These are phyloP conservation scores for Neotropicomus parvogracilis DNA, from an alignment of 1,284 basidiomycete species.

Conservation along the genomic window DNA sequence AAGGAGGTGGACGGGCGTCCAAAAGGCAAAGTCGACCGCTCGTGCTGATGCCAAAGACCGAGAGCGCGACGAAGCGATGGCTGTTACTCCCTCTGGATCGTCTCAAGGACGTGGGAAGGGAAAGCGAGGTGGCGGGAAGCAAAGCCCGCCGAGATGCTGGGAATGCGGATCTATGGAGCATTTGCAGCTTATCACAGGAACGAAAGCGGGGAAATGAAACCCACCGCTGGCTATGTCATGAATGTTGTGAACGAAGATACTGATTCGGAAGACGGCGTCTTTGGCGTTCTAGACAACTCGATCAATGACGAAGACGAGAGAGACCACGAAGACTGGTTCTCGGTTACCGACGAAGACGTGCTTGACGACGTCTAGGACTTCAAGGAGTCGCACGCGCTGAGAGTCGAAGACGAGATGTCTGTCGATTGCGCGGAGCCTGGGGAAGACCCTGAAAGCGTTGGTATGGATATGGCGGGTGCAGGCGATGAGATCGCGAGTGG, in stretches of 20 bases:
- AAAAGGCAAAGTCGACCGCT: not conserved
- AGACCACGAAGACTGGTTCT: not conserved
- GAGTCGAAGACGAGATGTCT: not conserved
- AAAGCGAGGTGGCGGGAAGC: no score
- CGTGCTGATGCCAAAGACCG: not conserved
- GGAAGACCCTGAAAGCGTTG: no score
- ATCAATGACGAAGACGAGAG: not conserved
- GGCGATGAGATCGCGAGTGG: no score
- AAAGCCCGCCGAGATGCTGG: no score
- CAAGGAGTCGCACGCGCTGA: not conserved
- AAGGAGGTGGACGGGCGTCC: no score
- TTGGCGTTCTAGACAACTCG: not conserved
- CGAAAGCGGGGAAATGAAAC: no score
- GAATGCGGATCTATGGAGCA: not conserved
- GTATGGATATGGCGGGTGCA: no score
- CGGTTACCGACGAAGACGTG: not conserved
- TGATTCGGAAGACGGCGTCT: not conserved
- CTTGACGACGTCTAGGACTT: not conserved
- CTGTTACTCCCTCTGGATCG: not conserved
- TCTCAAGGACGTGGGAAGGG: not conserved
- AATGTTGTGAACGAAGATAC: not conserved
- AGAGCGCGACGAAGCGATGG: not conserved
- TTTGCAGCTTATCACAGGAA: not conserved
- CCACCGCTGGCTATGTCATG: not conserved
- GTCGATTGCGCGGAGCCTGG: no score